Conservation (phyloP, 2,329 filamentous ascomycete genomes). For the Aspergillus luchuensis region DNA sequence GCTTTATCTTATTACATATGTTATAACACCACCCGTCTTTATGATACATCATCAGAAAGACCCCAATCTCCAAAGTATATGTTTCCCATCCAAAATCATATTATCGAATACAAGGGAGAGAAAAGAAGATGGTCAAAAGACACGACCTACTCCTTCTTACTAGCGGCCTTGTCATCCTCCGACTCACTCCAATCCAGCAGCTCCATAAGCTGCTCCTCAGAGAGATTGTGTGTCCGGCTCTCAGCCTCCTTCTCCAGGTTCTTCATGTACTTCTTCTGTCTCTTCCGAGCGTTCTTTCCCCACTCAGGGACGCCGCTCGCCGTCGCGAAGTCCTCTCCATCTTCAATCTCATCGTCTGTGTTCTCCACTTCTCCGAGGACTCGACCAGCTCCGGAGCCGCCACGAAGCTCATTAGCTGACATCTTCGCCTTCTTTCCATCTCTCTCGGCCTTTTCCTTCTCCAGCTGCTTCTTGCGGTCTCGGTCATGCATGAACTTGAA, state of each 20-base stretch:
- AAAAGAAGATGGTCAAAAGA: background rate
- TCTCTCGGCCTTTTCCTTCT: conserved; percentile 59
- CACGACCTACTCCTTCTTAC: conserved; percentile 17
- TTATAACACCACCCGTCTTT: background rate
- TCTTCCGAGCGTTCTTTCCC: conserved; percentile 70
- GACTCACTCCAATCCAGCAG: conserved; percentile 60
- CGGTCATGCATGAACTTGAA: conserved; percentile 58
- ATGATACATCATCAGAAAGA: background rate
- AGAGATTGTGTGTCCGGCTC: conserved; percentile 63
- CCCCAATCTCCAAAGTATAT: background rate
- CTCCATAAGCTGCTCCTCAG: conserved; percentile 75
- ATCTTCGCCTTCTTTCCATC: conserved; percentile 55
- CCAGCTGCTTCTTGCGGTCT: conserved; percentile 46
- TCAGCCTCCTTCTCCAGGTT: conserved; percentile 66
- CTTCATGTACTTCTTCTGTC: conserved; percentile 68
- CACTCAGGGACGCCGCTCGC: conserved; percentile 57
- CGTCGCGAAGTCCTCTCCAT: conserved; percentile 40
- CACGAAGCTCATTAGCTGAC: conserved; percentile 66
- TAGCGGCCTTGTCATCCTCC: conserved; percentile 26
- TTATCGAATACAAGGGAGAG: background rate
- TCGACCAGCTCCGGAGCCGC: conserved; percentile 56
- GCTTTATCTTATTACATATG: background rate
- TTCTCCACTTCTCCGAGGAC: conserved; percentile 42
- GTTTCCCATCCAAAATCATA: too few species aligned
- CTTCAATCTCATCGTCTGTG: conserved; percentile 50